These are phyloP conservation scores for Hanseniaspora guilliermondii DNA, from an alignment of 805 yeast genomes.

Conservation along the genomic window DNA sequence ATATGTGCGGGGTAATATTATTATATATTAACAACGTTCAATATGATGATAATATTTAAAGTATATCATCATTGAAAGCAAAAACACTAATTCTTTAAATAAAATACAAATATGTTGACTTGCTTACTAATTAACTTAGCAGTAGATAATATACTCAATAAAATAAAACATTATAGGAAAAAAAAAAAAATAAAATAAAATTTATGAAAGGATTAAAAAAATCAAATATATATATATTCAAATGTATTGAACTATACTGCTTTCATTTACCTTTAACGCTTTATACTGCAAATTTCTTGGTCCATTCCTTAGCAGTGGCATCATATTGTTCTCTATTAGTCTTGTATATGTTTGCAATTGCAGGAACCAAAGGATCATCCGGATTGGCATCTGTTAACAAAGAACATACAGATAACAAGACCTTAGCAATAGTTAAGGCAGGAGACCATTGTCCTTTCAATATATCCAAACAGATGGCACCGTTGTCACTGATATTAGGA, in stretches of 20 bases:
- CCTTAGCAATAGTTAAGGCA: constrained; percentile 91
- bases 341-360: constrained; percentile 91
- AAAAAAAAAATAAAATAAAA: too few relatives aligned
- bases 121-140: too few relatives aligned
- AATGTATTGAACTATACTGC: not conserved
- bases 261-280: not conserved
- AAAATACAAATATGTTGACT: too few relatives aligned
- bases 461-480: constrained; percentile 92
- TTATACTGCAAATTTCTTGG: constrained; percentile 90
- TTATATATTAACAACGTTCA: too few relatives aligned
- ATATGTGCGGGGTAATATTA: too few relatives aligned
- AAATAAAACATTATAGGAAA: too few relatives aligned
- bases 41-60: too few relatives aligned
- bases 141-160: too few relatives aligned
- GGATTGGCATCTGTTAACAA: constrained; percentile 95
- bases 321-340: constrained; percentile 89
- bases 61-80: too few relatives aligned
- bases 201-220: too few relatives aligned
- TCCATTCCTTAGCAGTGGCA: constrained; percentile 97
- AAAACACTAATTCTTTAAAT: too few relatives aligned
- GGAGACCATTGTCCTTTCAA: constrained; percentile 99
- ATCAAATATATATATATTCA: constrained; percentile 5
- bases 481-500: constrained; percentile 91
- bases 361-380: constrained; percentile 97
- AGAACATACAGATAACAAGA: constrained; percentile 86